Percentiles rank a stretch among this genome's conserved stretches.
Evolutionary conservation across 768 basidiomycete species (phyloP).

Genomic region (Termitomyces sp.): DNA sequence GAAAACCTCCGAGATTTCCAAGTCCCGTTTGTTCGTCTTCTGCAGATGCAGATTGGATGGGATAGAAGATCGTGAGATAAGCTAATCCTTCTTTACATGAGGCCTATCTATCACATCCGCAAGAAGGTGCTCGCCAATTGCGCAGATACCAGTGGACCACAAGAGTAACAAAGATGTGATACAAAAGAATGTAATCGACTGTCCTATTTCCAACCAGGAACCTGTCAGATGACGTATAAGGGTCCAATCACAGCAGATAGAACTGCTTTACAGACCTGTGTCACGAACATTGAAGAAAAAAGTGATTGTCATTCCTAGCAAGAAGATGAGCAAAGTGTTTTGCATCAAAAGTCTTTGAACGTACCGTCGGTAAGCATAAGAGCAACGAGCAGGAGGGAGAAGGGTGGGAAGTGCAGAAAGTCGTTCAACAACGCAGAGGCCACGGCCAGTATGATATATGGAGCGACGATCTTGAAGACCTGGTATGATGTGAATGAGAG

Average conservation of each 20-base stretch:
- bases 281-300: slow-evolving; percentile 86
- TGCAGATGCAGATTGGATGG: too few species aligned
- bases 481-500: slow-evolving; percentile 22
- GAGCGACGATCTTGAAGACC: slow-evolving; percentile 81
- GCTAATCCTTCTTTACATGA: not conserved
- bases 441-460: slow-evolving; percentile 74
- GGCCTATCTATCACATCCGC: slow-evolving; percentile 28
- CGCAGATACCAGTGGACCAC: slow-evolving; percentile 77
- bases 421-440: slow-evolving; percentile 68
- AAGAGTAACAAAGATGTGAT: slow-evolving; percentile 76
- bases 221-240: slow-evolving; percentile 33
- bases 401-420: slow-evolving; percentile 65
- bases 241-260: not conserved
- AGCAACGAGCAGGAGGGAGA: slow-evolving; percentile 77
- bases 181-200: slow-evolving; percentile 85
- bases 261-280: slow-evolving; percentile 42
- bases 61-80: too few species aligned
- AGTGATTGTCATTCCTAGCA: slow-evolving; percentile 70
- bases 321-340: slow-evolving; percentile 8
- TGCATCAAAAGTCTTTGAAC: slow-evolving; percentile 6
- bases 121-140: slow-evolving; percentile 71
- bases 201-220: slow-evolving; percentile 88
- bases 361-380: slow-evolving; percentile 69
- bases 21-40: too few species aligned
- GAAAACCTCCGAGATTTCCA: too few species aligned